Evolutionary conservation across 768 basidiomycete genomes (phyloP), one percentile per base, ranked within the genome.

Genomic region (Podaxis pistillaris): DNA sequence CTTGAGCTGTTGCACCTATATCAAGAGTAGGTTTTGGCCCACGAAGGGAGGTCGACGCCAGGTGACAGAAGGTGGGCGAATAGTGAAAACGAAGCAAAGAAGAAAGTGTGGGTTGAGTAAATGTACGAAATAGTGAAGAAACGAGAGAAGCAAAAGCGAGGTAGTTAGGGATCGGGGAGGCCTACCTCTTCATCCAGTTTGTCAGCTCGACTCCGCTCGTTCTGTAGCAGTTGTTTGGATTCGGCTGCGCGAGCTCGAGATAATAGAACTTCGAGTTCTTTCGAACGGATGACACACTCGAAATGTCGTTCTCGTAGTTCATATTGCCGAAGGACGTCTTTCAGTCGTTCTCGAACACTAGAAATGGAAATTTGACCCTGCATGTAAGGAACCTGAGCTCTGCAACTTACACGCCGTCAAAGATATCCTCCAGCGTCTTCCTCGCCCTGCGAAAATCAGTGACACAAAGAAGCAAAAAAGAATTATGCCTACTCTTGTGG

Each of bases 261-360:
- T 15, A 95, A 80, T 19, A 95, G 76, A 15, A 95, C 90, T 71
- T 95, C 93, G 24, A 95, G 83, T 74, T 95, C 93, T 75, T 95
- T 95, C 47, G 93, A 94, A 46, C 93, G 90, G 60, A 95, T 88
- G 30, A 95, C 89, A 66, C 91, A 93, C 76, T 94, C 93, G 68
- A 94, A 95, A 79, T 95, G 93, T 71, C 87, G 88, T 77, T 95
- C 93, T 63, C 93, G 89, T 60, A 94, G 85, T 70, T 95, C 90
- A 70, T 95, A 95, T 70, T 94, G 93, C 26, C 87, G 86, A 49
- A 95, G 84, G 38, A 95, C 84, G 67, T 93, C 90, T 70, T 93
- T 94, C 73, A 95, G 80, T 53, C 93, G 87, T 75, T 92, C 91
- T 37, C 91, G 89, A 47, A 92, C 87, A 63, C 93, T 94, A 66